These are phyloP conservation scores for Phytophthora fragariaefolia DNA, from an alignment of 352 stramenopile genomes.

Conservation along the genomic window DNA sequence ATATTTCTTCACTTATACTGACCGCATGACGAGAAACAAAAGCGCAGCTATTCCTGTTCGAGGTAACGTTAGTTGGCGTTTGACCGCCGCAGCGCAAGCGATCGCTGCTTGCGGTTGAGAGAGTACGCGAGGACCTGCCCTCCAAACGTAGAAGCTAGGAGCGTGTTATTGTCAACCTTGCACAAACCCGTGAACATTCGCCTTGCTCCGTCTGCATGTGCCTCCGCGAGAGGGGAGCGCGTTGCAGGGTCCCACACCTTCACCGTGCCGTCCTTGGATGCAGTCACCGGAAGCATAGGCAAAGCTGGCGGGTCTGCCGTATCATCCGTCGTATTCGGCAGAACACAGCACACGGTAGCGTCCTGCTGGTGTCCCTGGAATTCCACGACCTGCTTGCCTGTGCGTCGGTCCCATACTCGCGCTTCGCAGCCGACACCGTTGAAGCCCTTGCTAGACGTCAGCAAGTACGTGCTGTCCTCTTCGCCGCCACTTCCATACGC, in stretches of 20 bases:
- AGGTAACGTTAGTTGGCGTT: conserved; percentile 15
- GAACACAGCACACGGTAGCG: conserved; percentile 75
- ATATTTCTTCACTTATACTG: conserved; percentile 26
- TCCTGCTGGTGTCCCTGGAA: conserved; percentile 80
- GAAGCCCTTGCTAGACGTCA: conserved; percentile 89
- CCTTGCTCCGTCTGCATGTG: conserved; percentile 45
- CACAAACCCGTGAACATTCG: conserved; percentile 77
- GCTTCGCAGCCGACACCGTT: conserved; percentile 82
- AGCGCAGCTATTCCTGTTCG: conserved; percentile 29
- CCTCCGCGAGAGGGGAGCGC: conserved; percentile 45
- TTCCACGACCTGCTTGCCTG: conserved; percentile 58
- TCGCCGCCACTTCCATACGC: conserved; percentile 18
- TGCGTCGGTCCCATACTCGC: conserved; percentile 83
- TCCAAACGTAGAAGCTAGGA: conserved; percentile 69
- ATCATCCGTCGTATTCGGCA: conserved; percentile 26
- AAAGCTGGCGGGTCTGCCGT: conserved; percentile 2
- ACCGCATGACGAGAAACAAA: conserved; percentile 2
- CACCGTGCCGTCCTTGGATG: conserved; percentile 82
- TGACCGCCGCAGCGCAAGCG: conserved; percentile 17
- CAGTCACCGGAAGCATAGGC: conserved; percentile 55
- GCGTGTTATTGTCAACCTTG: conserved; percentile 31
- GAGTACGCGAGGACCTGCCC: conserved; percentile 55
- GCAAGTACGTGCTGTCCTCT: conserved; percentile 56
- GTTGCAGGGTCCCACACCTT: conserved; percentile 69
- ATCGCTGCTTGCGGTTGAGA: conserved; percentile 37